These are phyloP conservation scores for Mycena indigotica DNA, from an alignment of 768 basidiomycete species.

Conservation along the genomic window DNA sequence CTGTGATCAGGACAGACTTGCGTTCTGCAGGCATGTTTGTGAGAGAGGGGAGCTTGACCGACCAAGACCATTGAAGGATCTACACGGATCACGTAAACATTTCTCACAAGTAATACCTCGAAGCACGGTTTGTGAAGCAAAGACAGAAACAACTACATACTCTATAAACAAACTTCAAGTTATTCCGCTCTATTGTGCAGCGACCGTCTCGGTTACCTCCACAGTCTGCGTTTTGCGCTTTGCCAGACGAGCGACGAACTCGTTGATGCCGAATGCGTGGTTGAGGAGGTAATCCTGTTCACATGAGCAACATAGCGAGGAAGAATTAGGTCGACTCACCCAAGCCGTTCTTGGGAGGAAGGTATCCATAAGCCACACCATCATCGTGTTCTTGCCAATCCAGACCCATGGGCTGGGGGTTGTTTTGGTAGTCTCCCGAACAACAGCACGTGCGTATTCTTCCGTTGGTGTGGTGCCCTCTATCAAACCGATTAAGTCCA, in stretches of 20 bases:
- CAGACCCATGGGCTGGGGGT: conserved; percentile 22
- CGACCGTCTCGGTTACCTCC: no score
- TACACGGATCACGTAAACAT: no score
- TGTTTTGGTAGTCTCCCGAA: conserved; percentile 11
- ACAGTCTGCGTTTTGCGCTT: no score
- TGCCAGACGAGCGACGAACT: background rate
- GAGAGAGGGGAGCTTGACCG: no score
- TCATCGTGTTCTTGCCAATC: conserved; percentile 12
- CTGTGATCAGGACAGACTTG: background rate
- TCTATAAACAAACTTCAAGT: no score
- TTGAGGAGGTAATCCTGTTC: conserved; percentile 15
- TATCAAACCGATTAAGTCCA: background rate
- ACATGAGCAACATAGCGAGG: background rate
- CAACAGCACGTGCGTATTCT: conserved; percentile 17
- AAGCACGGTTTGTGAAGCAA: no score
- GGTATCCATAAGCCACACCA: conserved; percentile 22
- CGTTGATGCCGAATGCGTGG: conserved; percentile 12
- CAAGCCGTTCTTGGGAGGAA: conserved; percentile 18
- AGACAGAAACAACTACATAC: no score
- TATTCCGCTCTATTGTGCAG: no score
- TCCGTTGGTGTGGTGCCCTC: conserved; percentile 7
- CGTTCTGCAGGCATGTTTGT: background rate
- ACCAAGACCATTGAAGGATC: no score
- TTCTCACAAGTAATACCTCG: no score
- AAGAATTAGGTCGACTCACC: conserved; percentile 8